Base-by-base conservation (phyloP, 345 rosid species). In the Gossypium anomalum region DNA sequence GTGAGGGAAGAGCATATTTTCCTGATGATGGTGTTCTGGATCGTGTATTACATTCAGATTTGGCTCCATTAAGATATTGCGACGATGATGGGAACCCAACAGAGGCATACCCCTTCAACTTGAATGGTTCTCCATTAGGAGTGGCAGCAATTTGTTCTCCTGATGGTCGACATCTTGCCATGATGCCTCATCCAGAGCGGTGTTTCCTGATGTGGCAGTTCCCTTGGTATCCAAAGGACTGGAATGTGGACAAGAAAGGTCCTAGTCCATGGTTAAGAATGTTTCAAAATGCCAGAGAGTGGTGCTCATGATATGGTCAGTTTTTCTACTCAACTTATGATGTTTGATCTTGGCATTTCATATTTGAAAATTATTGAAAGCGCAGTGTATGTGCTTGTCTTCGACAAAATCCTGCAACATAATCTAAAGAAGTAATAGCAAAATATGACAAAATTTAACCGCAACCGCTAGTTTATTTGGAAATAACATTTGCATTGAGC, bases 171-270 rank as follows among this genome's bases (percentile, higher is more conserved):
- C 98, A 94, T 85, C 86, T 94, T 5, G 98, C 97, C 2, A 89
- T 92, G 98, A 94, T 94, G 98, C 98, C 98, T 80, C 97, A 92
- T 76, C 98, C 98, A 4, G 98, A 94, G 75, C 93, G 98, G 23
- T 92, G 97, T 83, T 94, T 94, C 86, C 80, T 94, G 87, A 94
- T 94, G 98, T 94, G 98, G 98, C 98, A 94, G 67, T 92, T 71
- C 76, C 98, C 98, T 0, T 92, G 98, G 98, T 94, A 89, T 72
- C 98, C 97, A 10, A 86, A 68, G 69, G 76, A 88, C 76, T 94
- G 98, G 98, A 79, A 83, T 25, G 88, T 92, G 69, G 93, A 91
- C 66, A 91, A 88, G 85, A 87, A 81, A 71, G 97, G 98, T 9
- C 97, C 98, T 12, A 92, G 97, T 77, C 97, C 98, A 38, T 94